Evolutionary conservation across 805 yeast species (phyloP).

Genomic region (Vanderwaltozyma yarrowii): DNA sequence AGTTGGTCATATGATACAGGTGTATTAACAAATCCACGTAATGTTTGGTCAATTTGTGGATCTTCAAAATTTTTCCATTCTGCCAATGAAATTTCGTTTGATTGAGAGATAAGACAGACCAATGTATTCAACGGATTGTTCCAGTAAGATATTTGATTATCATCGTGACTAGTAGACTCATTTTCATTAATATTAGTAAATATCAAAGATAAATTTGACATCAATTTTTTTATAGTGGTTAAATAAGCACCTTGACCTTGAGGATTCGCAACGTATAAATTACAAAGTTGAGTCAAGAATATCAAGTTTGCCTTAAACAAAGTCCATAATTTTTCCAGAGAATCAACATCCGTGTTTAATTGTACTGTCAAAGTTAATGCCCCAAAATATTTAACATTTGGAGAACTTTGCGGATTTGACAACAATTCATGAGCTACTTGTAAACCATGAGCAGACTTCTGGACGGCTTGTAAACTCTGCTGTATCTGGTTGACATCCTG

Average conservation of each 20-base stretch:
- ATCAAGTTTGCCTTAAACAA: constrained; percentile 19
- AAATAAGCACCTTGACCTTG: constrained; percentile 6
- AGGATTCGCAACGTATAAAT: constrained; percentile 11
- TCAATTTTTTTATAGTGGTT: constrained; percentile 24
- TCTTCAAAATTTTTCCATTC: constrained; percentile 12
- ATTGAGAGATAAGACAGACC: constrained; percentile 10
- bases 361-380: constrained; percentile 29
- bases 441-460: constrained; percentile 23
- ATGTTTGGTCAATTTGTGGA: constrained; percentile 4
- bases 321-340: constrained; percentile 13
- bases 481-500: constrained; percentile 24
- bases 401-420: constrained; percentile 9
- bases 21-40: constrained; percentile 10
- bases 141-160: constrained; percentile 15
- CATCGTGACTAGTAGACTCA: constrained; percentile 1
- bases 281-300: constrained; percentile 14
- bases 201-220: constrained; percentile 27
- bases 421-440: constrained; percentile 22
- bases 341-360: constrained; percentile 12
- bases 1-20: constrained; percentile 17
- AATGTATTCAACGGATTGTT: constrained; percentile 27
- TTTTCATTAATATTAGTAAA: constrained; percentile 12
- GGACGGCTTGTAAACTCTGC: constrained; percentile 22
- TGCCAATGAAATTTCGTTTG: constrained; percentile 3
- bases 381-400: constrained; percentile 28